These are phyloP conservation scores for Aeschynomene evenia DNA, from an alignment of 306 rosid genomes.

Conservation along the genomic window DNA sequence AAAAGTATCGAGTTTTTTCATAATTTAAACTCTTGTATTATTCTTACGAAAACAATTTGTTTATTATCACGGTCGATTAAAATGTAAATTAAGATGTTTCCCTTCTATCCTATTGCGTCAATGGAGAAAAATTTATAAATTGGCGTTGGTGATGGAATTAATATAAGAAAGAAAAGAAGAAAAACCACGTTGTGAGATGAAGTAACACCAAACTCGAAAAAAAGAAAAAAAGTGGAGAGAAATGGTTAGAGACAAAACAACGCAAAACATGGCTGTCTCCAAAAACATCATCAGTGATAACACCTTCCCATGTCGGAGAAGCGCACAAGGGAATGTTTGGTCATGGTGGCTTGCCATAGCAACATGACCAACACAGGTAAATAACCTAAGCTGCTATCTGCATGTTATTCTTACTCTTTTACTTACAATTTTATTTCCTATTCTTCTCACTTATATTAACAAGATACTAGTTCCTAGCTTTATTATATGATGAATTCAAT, in stretches of 20 bases:
- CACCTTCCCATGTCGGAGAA: background rate
- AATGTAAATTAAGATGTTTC: too few species aligned
- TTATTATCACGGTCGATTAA: too few species aligned
- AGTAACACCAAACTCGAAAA: background rate
- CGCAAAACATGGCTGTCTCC: too few species aligned
- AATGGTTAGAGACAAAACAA: constrained; percentile 2
- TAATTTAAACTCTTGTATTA: too few species aligned
- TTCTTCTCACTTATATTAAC: background rate
- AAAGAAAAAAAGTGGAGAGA: background rate
- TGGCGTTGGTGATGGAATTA: background rate
- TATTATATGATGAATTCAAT: background rate
- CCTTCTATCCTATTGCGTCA: background rate
- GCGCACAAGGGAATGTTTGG: background rate
- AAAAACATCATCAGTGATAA: background rate
- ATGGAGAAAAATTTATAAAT: background rate
- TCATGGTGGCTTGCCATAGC: background rate
- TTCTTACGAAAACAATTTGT: too few species aligned
- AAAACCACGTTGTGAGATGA: background rate
- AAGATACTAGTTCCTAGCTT: background rate
- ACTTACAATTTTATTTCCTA: background rate
- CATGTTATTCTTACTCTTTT: background rate
- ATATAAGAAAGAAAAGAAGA: background rate
- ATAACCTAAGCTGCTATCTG: background rate
- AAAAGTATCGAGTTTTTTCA: background rate
- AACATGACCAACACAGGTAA: constrained; percentile 20